Evolutionary conservation across 495 filamentous ascomycete species (phyloP).

Genomic region (Penicillium canariense): DNA sequence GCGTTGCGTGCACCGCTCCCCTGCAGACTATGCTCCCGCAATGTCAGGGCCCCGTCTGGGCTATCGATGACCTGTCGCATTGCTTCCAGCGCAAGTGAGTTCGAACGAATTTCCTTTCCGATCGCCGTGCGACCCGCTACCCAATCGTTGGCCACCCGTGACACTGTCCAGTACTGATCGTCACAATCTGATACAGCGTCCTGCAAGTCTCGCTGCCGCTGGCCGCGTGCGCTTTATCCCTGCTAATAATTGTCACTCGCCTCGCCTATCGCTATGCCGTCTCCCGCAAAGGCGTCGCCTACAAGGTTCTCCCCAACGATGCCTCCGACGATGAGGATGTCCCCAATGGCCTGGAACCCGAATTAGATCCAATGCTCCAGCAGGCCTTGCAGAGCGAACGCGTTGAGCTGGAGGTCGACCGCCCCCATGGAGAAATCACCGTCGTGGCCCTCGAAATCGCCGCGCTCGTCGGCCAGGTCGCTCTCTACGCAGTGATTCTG

Average conservation of each 20-base stretch:
- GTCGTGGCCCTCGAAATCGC: conserved; percentile 70
- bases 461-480: conserved; percentile 68
- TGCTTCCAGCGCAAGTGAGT: conserved; percentile 86
- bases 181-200: conserved; percentile 54
- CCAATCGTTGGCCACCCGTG: conserved; percentile 3
- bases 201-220: conserved; percentile 83
- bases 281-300: conserved; percentile 34
- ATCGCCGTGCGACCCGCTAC: conserved; percentile 2
- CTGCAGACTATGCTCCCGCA: conserved; percentile 60
- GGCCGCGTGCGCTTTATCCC: conserved; percentile 63
- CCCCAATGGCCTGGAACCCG: conserved; percentile 54
- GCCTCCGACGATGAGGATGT: conserved; percentile 44
- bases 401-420: conserved; percentile 70
- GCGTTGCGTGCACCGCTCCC: conserved; percentile 12
- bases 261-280: conserved; percentile 50
- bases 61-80: conserved; percentile 77
- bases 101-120: neutral
- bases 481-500: conserved; percentile 61
- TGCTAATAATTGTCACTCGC: conserved; percentile 59
- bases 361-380: conserved; percentile 61
- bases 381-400: conserved; percentile 64
- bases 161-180: conserved; percentile 15
- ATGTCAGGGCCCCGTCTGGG: conserved; percentile 82
- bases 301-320: conserved; percentile 38
- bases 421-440: conserved; percentile 67